Evolutionary conservation across 192 early-diverging fungal species (phyloP).

Genomic region (Backusella australiensis): DNA sequence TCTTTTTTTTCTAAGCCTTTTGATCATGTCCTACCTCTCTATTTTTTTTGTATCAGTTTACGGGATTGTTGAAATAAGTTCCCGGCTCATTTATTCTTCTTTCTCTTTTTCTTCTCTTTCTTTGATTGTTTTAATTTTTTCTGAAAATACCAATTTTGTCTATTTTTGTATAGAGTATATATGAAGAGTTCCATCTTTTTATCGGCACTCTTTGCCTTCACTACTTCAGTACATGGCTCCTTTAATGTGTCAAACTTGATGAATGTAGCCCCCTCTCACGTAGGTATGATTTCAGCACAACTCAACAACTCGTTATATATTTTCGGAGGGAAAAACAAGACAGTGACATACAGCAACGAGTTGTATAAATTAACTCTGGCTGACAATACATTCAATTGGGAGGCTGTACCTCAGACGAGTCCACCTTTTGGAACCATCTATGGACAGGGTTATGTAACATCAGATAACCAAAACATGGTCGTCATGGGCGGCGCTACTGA

Average conservation of each 20-base stretch:
- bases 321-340: slow-evolving; percentile 19
- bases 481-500: slow-evolving; percentile 8
- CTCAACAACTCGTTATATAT: slow-evolving; percentile 13
- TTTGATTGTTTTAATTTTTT: not conserved
- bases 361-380: slow-evolving; percentile 21
- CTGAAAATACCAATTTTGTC: not conserved
- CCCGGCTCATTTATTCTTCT: not conserved
- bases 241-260: slow-evolving; percentile 14
- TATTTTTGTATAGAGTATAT: slow-evolving; percentile 1
- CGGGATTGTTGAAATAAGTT: not conserved
- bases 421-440: not conserved
- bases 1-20: not conserved
- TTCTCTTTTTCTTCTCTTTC: not conserved
- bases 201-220: slow-evolving; percentile 4
- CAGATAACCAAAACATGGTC: slow-evolving; percentile 4
- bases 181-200: not conserved
- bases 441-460: slow-evolving; percentile 10
- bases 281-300: slow-evolving; percentile 21
- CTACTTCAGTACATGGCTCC: slow-evolving; percentile 16
- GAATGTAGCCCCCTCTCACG: slow-evolving; percentile 17
- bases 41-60: not conserved
- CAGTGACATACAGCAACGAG: slow-evolving; percentile 9
- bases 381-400: slow-evolving; percentile 8
- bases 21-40: not conserved
- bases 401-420: slow-evolving; percentile 9